phyloP scores from a whole-genome alignment of 805 yeast species.

The Komagataella ulmi region DNA sequence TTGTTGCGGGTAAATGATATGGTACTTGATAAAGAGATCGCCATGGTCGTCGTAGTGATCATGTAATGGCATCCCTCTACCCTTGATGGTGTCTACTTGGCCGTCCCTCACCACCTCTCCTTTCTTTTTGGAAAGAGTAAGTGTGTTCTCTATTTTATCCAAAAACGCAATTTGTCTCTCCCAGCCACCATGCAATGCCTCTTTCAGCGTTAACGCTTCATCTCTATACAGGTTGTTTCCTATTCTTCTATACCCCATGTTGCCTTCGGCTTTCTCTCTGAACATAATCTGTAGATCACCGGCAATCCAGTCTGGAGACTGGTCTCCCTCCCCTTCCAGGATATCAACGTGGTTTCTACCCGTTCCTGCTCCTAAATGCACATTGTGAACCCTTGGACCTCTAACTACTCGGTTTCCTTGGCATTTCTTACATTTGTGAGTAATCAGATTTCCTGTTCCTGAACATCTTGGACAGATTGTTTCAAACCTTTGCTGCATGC shows the following conservation, averaged over 20 bases:
- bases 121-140: constrained; percentile 29
- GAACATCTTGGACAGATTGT: constrained; percentile 66
- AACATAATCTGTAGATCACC: constrained; percentile 67
- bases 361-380: constrained; percentile 61
- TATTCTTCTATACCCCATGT: constrained; percentile 79
- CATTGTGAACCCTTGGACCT: constrained; percentile 39
- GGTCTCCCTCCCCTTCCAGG: constrained; percentile 70
- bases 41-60: constrained; percentile 40
- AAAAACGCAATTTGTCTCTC: constrained; percentile 48
- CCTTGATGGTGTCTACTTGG: constrained; percentile 55
- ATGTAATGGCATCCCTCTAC: constrained; percentile 77
- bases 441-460: constrained; percentile 62
- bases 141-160: constrained; percentile 38
- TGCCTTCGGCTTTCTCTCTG: constrained; percentile 36
- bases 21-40: constrained; percentile 36
- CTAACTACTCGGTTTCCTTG: constrained; percentile 54
- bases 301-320: constrained; percentile 66
- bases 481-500: constrained; percentile 80
- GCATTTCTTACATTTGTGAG: constrained; percentile 56
- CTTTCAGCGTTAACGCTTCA: constrained; percentile 60
- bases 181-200: constrained; percentile 80
- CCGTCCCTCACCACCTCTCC: constrained; percentile 51
- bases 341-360: constrained; percentile 44
- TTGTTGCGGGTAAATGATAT: constrained; percentile 25
- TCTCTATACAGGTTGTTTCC: constrained; percentile 65